Evolutionary conservation across 176 grass and related monocot genomes (phyloP), one percentile per base, ranked within the genome.

Genomic region (Stipa capillata): DNA sequence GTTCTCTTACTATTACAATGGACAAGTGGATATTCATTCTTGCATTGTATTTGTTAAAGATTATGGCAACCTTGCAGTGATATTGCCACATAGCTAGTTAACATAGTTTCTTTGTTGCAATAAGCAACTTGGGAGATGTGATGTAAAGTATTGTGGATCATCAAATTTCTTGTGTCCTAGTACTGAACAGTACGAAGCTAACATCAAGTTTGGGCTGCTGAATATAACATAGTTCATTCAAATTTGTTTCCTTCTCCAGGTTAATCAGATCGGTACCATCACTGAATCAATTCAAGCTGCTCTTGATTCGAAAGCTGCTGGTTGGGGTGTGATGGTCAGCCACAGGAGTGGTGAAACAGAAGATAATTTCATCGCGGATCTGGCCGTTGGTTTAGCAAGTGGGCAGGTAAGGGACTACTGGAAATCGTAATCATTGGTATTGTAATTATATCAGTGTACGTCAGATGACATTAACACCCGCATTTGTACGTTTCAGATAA

Each of bases 261-360:
- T 99, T 56, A 99, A 99, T 52, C 96, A 95, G 73, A 99, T 99
- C 60, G 92, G 96, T 40, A 91, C 90, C 7, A 78, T 91, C 55
- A 91, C 92, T 0, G 96, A 99, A 73, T 99, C 96, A 34, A 99
- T 99, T 37, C 89, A 99, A 85, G 90, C 92, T 33, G 96, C 96
- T 64, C 84, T 95, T 54, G 92, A 99, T 81, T 95, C 96, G 3
- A 99, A 95, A 74, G 84, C 81, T 78, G 96, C 92, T 87, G 96
- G 92, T 42, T 99, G 96, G 96, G 96, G 96, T 7, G 85, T 99
- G 69, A 95, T 99, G 96, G 96, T 99, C 66, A 99, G 96, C 69
- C 96, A 99, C 74, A 87, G 96, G 53, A 99, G 96, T 63, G 96
- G 92, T 60, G 96, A 99, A 91, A 99, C 96, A 15, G 96, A 95